phyloP scores from a whole-genome alignment of 305 asterid genomes.

The Caryopteris hybrid region DNA sequence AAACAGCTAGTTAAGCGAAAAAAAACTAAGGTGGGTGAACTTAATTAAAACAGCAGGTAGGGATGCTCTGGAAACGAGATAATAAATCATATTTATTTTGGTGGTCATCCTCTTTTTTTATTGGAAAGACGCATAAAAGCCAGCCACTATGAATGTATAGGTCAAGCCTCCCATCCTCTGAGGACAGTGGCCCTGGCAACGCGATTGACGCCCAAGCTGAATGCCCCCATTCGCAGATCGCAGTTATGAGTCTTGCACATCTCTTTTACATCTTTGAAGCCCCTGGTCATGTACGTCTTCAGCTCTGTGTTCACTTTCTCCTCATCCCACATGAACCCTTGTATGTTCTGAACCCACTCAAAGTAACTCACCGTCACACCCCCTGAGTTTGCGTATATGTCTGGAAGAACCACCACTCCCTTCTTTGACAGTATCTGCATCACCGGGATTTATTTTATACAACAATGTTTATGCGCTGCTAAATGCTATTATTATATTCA shows the following conservation, averaged over 20 bases:
- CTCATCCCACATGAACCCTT: slow-evolving; percentile 94
- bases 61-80: neutral
- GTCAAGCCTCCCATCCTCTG: slow-evolving; percentile 82
- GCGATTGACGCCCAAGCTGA: slow-evolving; percentile 78
- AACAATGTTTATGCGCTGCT: neutral
- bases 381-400: slow-evolving; percentile 74
- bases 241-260: slow-evolving; percentile 74
- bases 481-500: too few species aligned
- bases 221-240: slow-evolving; percentile 84
- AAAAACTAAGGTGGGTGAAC: too few species aligned
- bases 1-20: too few species aligned
- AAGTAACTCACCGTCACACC: slow-evolving; percentile 88
- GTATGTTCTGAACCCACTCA: slow-evolving; percentile 96
- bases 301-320: slow-evolving; percentile 70
- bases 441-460: neutral
- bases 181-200: slow-evolving; percentile 83
- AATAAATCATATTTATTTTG: neutral
- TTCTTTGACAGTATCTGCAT: slow-evolving; percentile 66
- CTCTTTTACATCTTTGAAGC: slow-evolving; percentile 58
- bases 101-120: neutral
- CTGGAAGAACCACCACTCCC: slow-evolving; percentile 78
- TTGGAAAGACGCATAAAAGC: too few species aligned
- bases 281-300: slow-evolving; percentile 63
- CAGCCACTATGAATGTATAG: too few species aligned
- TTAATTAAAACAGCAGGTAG: neutral